Percentiles rank a stretch among this genome's conserved stretches.
Conservation (phyloP, 2,329 filamentous ascomycete genomes). For the Tolypocladium album region DNA sequence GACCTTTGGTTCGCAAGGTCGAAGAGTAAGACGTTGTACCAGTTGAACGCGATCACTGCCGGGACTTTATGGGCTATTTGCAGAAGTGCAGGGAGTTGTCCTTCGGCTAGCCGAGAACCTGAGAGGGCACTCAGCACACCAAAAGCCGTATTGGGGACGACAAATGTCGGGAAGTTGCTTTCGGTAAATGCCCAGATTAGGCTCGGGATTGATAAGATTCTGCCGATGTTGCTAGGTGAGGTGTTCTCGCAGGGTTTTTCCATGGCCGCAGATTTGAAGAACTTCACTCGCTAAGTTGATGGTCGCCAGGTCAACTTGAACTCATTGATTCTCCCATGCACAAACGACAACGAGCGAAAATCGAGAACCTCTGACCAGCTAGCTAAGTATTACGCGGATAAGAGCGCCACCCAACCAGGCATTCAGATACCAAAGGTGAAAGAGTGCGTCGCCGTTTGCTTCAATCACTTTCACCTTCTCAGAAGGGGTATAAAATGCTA, state of each 20-base stretch:
- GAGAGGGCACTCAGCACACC: background rate
- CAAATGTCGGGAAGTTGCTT: background rate
- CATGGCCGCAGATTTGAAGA: background rate
- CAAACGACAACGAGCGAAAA: background rate
- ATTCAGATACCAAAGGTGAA: background rate
- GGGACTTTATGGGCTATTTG: background rate
- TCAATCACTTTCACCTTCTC: background rate
- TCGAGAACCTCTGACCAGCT: background rate
- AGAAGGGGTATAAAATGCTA: no score
- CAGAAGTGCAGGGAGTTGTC: background rate
- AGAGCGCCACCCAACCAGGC: background rate
- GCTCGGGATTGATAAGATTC: background rate
- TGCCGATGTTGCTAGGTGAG: background rate
- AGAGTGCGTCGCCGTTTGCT: background rate
- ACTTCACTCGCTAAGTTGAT: background rate
- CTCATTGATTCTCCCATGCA: background rate
- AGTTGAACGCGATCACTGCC: background rate
- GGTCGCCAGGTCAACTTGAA: background rate
- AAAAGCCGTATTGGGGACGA: background rate
- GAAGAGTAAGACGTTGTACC: background rate
- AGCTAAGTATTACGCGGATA: background rate
- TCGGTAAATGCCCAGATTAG: background rate
- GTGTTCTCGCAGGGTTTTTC: background rate
- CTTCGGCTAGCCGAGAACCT: background rate
- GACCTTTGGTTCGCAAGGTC: background rate